Evolutionary conservation across 2,329 filamentous ascomycete species (phyloP), one percentile per base, ranked within the genome.

Genomic region (Colletotrichum graminicola): DNA sequence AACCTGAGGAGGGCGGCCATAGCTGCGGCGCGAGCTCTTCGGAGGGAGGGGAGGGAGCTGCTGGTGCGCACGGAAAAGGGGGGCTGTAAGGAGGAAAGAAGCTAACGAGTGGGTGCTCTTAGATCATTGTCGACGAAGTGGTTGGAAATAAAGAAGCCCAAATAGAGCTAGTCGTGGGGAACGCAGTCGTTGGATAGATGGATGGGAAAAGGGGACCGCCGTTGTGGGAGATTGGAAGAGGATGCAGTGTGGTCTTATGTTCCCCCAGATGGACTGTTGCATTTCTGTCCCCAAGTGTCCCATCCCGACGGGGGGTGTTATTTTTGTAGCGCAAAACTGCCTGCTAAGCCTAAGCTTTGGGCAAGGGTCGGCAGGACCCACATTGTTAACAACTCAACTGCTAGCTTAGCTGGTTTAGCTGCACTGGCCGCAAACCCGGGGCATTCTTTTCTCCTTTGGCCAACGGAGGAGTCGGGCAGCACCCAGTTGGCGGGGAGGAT

Each of bases 1-100:
- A 83, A 84, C 73, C 83, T 82, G 71, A 83, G 66, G 73, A 80
- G 74, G 54, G 65, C 65, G 74, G 82, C 82, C 84, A 87, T 86
- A 43, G 75, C 75, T 77, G 76, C 67, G 61, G 47, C 49, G 49
- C 34, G 23, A 52, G 59, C 59, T 62, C 59, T 36, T n/a, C 8
- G 49, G 7, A n/a, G 41, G 41, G 14, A 41, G 39, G 41, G 16
- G 41, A 43, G 18, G 41, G 18, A n/a, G 23, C 45, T 68, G 63
- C 29, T 23, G 26, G 21, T 52, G 61, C 57, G 39, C 55, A 43
- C 47, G 47, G 51, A 66, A 62, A 62, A 36, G 54, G 21, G 29
- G 49, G 41, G 23, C 36, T 34, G 49, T 1, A 41, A 57, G n/a
- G 16, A 32, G 23, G 21, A 39, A 60, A 47, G 29, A 39, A 45